phyloP scores from a whole-genome alignment of 805 yeast genomes.

The Saturnispora diversa region DNA sequence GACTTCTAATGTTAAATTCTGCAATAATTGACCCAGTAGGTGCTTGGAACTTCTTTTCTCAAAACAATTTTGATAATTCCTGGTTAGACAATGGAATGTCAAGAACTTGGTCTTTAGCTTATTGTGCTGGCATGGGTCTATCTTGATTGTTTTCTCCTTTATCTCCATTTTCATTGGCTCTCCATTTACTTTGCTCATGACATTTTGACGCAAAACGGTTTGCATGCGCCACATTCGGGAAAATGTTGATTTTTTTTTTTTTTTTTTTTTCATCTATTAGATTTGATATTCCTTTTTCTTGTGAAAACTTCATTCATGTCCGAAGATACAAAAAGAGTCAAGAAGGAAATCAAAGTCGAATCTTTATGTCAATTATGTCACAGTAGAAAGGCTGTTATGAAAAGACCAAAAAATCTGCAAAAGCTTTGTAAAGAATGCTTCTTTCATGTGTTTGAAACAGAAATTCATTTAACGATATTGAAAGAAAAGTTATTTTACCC shows the following conservation, averaged over 20 bases:
- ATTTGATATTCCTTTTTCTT: no score
- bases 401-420: conserved; percentile 86
- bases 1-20: conserved; percentile 39
- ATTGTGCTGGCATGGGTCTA: conserved; percentile 43
- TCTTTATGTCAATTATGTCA: conserved; percentile 78
- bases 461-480: conserved; percentile 83
- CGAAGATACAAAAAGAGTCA: conserved; percentile 1
- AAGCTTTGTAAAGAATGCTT: conserved; percentile 89
- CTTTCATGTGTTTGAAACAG: conserved; percentile 85
- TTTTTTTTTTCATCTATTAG: neutral
- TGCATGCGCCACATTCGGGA: neutral
- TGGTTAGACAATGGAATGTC: conserved; percentile 58
- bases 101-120: conserved; percentile 54
- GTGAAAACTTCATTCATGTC: neutral
- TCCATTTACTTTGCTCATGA: no score
- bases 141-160: neutral
- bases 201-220: neutral
- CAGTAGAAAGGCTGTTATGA: conserved; percentile 73
- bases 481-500: conserved; percentile 57
- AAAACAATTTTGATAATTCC: conserved; percentile 25
- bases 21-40: conserved; percentile 37
- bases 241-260: neutral
- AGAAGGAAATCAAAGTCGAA: conserved; percentile 30
- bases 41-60: conserved; percentile 37
- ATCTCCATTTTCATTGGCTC: neutral